Base-by-base conservation (phyloP, 163 green algal species). In the Chlorella variabilis region DNA sequence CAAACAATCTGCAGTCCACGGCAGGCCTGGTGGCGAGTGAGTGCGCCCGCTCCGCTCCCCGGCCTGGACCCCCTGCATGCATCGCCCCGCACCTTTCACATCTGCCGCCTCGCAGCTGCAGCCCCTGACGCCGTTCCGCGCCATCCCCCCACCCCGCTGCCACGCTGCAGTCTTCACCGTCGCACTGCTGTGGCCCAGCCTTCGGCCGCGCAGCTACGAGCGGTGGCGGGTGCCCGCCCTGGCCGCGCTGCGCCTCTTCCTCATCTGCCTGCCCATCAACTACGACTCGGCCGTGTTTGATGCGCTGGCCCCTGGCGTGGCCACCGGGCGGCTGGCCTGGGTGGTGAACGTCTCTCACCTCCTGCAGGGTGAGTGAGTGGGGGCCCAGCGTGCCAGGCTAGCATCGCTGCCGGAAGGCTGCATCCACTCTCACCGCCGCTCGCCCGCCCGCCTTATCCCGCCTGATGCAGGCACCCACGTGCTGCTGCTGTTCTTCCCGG, bases 191-290 rank as follows among this genome's bases (percentile, higher is more conserved):
- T 68, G 59, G 59, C 59, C 59, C 21, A 13, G 6, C n/a, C 9
- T 39, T 4, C 59, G 25, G 6, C 59, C n/a, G n/a, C 25, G 13
- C 59, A 41, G 25, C 59, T 68, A 68, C 29, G 59, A 18, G 59
- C 59, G 59, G 4, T 68, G n/a, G 59, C n/a, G 59, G 13, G 25
- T 68, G 59, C 59, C 21, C 27, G 29, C 59, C 6, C 59, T 68
- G 7, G 27, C 59, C 9, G 59, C 7, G 13, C n/a, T 68, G 59
- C 59, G 25, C 7, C 59, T 68, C 20, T 4, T 17, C 9, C 7
- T 68, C 25, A 21, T 39, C n/a, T 68, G 59, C 59, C 59, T 68
- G 59, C 59, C 59, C 8, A 9, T 68, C n/a, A 68, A 68, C 59
- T 68, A 17, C 8, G 29, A 39, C 27, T 17, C n/a, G 5, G 59